Evolutionary conservation across 1,139 yeast species (phyloP).

Genomic region (Candida labiduridarum): DNA sequence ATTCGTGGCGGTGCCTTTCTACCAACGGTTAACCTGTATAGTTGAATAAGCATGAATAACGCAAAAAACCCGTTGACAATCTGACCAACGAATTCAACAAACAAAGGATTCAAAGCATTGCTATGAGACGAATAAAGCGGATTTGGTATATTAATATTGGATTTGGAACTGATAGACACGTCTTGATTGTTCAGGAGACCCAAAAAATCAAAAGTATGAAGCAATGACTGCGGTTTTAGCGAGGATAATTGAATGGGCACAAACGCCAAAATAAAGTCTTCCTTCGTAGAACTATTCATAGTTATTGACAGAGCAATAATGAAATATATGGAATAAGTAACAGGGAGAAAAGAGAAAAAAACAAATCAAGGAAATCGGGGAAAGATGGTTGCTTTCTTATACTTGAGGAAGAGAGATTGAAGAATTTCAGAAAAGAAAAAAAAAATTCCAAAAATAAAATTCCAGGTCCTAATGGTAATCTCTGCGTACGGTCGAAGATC

Average conservation of each 20-base stretch:
- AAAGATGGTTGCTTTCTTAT: too few relatives aligned
- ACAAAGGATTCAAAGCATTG: slow-evolving; percentile 37
- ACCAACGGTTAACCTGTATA: slow-evolving; percentile 10
- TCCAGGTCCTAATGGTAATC: too few relatives aligned
- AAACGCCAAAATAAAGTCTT: slow-evolving; percentile 8
- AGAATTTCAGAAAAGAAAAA: too few relatives aligned
- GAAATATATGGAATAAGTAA: not conserved
- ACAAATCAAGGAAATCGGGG: not conserved
- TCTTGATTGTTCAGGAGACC: not conserved
- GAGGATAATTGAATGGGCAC: slow-evolving; percentile 12
- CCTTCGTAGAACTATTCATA: not conserved
- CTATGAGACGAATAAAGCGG: slow-evolving; percentile 16
- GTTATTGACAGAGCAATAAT: not conserved
- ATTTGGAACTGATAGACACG: not conserved
- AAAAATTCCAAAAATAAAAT: too few relatives aligned
- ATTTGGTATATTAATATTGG: slow-evolving; percentile 8
- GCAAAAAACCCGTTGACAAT: slow-evolving; percentile 16
- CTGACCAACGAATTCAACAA: slow-evolving; percentile 25
- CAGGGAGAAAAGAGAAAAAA: not conserved
- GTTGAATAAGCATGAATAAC: slow-evolving; percentile 21
- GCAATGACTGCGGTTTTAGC: slow-evolving; percentile 12
- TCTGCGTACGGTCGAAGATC: too few relatives aligned
- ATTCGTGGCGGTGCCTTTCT: slow-evolving; percentile 8
- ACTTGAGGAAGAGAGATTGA: too few relatives aligned
- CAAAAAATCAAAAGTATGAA: slow-evolving; percentile 14